Conservation (phyloP, 192 early-diverging fungal genomes). For the Coemansia umbellata region DNA sequence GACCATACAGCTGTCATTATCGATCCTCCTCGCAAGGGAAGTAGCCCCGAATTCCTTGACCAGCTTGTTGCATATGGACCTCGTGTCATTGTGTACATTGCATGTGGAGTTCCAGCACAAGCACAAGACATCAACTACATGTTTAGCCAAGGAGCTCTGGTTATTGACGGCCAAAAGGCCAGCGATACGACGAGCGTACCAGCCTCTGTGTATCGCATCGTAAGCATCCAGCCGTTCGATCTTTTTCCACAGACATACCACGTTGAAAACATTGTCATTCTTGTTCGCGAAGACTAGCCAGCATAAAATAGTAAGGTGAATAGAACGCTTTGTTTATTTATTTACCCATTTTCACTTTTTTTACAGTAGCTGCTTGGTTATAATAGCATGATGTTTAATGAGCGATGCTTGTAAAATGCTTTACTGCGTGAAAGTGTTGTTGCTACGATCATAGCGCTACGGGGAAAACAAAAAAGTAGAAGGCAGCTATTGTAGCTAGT, state of each 20-base stretch:
- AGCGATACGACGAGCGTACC: background rate
- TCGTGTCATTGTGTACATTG: constrained; percentile 66
- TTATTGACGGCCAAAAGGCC: constrained; percentile 10
- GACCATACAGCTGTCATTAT: constrained; percentile 62
- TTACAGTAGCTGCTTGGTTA: no score
- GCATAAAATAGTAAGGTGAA: no score
- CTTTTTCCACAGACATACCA: constrained; percentile 70
- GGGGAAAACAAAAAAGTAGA: no score
- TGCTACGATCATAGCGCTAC: no score
- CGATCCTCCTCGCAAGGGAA: constrained; percentile 69
- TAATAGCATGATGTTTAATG: no score
- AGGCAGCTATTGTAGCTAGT: no score
- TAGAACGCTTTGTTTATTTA: no score
- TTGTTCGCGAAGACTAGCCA: constrained; percentile 50
- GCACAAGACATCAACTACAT: constrained; percentile 57
- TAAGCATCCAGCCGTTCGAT: constrained; percentile 63
- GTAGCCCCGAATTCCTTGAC: constrained; percentile 60
- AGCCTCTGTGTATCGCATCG: constrained; percentile 54
- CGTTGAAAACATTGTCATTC: constrained; percentile 63
- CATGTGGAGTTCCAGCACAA: constrained; percentile 63
- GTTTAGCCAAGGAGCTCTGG: constrained; percentile 42
- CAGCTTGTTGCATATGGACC: constrained; percentile 66
- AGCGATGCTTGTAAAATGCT: no score
- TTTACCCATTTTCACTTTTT: no score
- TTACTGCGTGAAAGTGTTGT: no score